Conservation (phyloP, 768 basidiomycete species). For the Phallus indusiatus region DNA sequence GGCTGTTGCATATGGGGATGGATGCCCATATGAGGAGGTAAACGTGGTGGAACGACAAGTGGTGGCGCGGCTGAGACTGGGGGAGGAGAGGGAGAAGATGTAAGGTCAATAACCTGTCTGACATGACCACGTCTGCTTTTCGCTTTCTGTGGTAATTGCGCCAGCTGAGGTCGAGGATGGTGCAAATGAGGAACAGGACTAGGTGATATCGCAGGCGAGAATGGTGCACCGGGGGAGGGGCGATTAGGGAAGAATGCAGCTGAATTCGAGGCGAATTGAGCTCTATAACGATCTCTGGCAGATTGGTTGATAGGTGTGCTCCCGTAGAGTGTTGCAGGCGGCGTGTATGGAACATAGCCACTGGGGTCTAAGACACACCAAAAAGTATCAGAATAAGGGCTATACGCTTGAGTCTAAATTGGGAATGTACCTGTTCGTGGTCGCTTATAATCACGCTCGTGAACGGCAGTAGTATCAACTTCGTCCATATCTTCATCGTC, state of each 20-base stretch:
- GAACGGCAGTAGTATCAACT: constrained; percentile 7
- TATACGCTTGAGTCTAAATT: constrained; percentile 14
- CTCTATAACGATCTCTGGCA: constrained; percentile 31
- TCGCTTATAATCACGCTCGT: constrained; percentile 16
- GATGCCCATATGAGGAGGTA: constrained; percentile 21
- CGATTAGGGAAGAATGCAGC: constrained; percentile 24
- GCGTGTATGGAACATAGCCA: constrained; percentile 19
- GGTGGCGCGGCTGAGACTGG: constrained; percentile 32
- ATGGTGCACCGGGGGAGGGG: constrained; percentile 16
- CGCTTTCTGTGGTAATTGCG: constrained; percentile 17
- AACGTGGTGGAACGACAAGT: constrained; percentile 18
- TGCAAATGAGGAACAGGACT: constrained; percentile 15
- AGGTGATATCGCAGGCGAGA: constrained; percentile 18
- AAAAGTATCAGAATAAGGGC: constrained; percentile 18
- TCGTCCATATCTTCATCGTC: constrained; percentile 17
- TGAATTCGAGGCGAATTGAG: constrained; percentile 38
- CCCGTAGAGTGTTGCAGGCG: not conserved
- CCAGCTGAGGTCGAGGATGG: constrained; percentile 12
- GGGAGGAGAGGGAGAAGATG: constrained; percentile 48
- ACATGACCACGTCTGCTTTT: constrained; percentile 25
- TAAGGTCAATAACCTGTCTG: constrained; percentile 59
- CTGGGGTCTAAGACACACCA: constrained; percentile 15
- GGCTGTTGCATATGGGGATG: constrained; percentile 10
- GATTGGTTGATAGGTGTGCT: not conserved
- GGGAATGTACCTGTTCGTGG: constrained; percentile 34